Evolutionary conservation across 1,284 basidiomycete species (phyloP).

Genomic region (Cutaneotrichosporon cyanovorans): DNA sequence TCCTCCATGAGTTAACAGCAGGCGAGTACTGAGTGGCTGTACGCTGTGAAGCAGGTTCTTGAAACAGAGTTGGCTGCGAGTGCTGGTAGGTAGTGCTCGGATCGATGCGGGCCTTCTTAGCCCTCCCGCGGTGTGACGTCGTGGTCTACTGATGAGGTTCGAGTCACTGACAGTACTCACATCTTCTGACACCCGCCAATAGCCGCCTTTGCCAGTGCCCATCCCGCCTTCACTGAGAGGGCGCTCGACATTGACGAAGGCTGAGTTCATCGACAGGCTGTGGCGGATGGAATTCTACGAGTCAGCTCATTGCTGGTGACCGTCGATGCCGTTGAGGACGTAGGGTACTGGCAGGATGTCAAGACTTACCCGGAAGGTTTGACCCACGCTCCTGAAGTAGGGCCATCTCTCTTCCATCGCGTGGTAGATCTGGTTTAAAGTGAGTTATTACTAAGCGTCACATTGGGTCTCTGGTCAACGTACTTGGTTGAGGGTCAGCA

Average conservation of each 20-base stretch:
- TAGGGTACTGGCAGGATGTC: too few species aligned
- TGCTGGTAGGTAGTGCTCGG: too few species aligned
- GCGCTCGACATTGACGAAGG: conserved; percentile 55
- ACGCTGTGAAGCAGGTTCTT: too few species aligned
- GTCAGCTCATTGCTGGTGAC: neutral
- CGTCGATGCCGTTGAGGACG: too few species aligned
- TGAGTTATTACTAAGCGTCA: neutral
- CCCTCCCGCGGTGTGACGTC: conserved; percentile 12
- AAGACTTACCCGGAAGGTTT: conserved; percentile 23
- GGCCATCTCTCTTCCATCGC: conserved; percentile 33
- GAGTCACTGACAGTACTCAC: conserved; percentile 8
- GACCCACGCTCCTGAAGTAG: conserved; percentile 17
- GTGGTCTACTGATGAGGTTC: conserved; percentile 5
- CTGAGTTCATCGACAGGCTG: conserved; percentile 69
- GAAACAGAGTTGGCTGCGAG: too few species aligned
- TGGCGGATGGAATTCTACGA: conserved; percentile 69
- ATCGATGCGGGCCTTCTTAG: conserved; percentile 11
- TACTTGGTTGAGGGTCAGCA: conserved; percentile 27
- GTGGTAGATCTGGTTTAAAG: conserved; percentile 25
- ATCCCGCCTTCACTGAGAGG: conserved; percentile 17
- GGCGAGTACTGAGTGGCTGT: too few species aligned
- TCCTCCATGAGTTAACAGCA: too few species aligned
- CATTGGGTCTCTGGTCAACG: too few species aligned
- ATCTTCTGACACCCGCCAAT: conserved; percentile 28
- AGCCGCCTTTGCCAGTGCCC: conserved; percentile 30